Evolutionary conservation across 2,329 filamentous ascomycete genomes (phyloP).

Genomic region (Penicillium sp.): DNA sequence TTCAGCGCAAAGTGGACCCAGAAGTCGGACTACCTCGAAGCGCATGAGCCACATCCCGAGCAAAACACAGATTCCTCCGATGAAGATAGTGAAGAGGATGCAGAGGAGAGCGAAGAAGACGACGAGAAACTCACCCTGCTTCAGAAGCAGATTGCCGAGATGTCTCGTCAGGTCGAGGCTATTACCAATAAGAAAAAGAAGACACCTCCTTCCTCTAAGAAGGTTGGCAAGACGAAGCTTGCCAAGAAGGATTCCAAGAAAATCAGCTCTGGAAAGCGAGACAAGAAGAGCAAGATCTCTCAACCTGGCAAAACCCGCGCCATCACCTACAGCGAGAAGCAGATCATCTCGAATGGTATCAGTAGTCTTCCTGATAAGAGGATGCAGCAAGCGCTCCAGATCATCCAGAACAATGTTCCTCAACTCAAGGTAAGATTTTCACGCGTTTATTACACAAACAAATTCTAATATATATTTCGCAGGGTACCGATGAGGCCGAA

Average conservation of each 20-base stretch:
- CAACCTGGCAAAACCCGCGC: conserved; percentile 60
- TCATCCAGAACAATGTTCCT: conserved; percentile 82
- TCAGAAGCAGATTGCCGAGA: conserved; percentile 70
- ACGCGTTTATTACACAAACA: neutral
- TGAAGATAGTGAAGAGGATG: conserved; percentile 72
- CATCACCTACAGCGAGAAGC: conserved; percentile 78
- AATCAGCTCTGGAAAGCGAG: conserved; percentile 46
- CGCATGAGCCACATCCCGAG: conserved; percentile 67
- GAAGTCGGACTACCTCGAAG: conserved; percentile 78
- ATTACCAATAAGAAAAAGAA: conserved; percentile 61
- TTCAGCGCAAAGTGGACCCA: conserved; percentile 75
- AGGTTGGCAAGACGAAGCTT: conserved; percentile 33
- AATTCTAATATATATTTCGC: conserved; percentile 12
- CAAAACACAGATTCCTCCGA: conserved; percentile 64
- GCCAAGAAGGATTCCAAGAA: conserved; percentile 47
- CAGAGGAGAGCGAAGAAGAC: conserved; percentile 64
- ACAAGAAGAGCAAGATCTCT: conserved; percentile 44
- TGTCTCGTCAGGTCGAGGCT: conserved; percentile 64
- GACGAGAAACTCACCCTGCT: conserved; percentile 64
- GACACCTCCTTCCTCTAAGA: conserved; percentile 54
- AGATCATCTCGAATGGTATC: conserved; percentile 83
- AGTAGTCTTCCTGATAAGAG: conserved; percentile 75
- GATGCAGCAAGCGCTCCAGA: conserved; percentile 76
- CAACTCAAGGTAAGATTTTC: conserved; percentile 59
- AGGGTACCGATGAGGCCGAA: conserved; percentile 48